Conservation (phyloP, 2,329 filamentous ascomycete genomes). For the Colletotrichum sidae region DNA sequence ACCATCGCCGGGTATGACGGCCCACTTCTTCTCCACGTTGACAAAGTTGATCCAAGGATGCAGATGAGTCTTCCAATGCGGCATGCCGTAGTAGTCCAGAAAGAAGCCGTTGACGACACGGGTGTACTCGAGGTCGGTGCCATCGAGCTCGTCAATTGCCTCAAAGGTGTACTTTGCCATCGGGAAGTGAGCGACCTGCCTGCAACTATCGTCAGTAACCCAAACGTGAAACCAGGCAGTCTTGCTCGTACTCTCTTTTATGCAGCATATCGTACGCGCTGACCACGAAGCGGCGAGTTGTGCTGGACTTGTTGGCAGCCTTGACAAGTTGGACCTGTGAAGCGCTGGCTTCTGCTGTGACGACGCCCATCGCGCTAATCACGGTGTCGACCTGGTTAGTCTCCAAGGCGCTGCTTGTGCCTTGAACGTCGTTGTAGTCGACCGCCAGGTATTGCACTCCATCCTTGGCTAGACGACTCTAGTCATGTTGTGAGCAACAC, state of each 20-base stretch:
- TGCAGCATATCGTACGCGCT: slow-evolving; percentile 53
- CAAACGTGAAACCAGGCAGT: neutral
- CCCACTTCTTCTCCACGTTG: slow-evolving; percentile 29
- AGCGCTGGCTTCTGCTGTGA: slow-evolving; percentile 43
- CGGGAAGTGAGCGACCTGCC: slow-evolving; percentile 39
- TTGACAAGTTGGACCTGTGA: slow-evolving; percentile 56
- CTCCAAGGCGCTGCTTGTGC: slow-evolving; percentile 41
- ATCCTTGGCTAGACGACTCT: neutral
- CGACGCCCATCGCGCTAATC: slow-evolving; percentile 50
- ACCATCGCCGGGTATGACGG: slow-evolving; percentile 31
- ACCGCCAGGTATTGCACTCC: slow-evolving; percentile 38
- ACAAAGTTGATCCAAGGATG: slow-evolving; percentile 40
- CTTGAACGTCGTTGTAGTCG: slow-evolving; percentile 44
- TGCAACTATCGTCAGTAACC: neutral
- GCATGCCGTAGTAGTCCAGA: slow-evolving; percentile 45
- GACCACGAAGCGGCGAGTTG: slow-evolving; percentile 55
- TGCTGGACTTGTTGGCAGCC: slow-evolving; percentile 53
- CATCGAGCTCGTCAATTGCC: slow-evolving; percentile 34
- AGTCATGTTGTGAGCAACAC: neutral
- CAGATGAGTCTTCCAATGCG: slow-evolving; percentile 43
- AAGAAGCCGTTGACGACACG: slow-evolving; percentile 44
- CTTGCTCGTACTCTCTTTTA: slow-evolving; percentile 31
- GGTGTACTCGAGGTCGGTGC: slow-evolving; percentile 34
- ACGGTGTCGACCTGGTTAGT: slow-evolving; percentile 55
- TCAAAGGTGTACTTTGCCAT: slow-evolving; percentile 41